Conservation (phyloP, 345 rosid species). For the Aurinia saxatilis region DNA sequence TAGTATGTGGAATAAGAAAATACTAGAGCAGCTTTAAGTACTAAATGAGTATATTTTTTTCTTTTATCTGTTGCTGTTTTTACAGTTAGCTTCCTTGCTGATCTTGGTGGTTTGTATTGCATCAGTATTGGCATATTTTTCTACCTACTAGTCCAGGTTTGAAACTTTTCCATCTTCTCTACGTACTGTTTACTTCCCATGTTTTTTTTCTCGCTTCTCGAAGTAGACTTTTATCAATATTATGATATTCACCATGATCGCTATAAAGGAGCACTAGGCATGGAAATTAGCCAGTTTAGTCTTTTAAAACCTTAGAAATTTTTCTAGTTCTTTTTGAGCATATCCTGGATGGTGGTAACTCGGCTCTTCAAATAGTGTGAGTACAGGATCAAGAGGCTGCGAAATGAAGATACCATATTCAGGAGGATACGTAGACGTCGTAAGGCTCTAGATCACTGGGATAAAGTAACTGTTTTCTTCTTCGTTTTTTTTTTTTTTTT, state of each 20-base stretch:
- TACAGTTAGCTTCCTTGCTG: slow-evolving; percentile 97
- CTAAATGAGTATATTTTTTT: background rate
- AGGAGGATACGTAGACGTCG: slow-evolving; percentile 54
- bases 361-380: slow-evolving; percentile 49
- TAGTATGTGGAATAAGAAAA: slow-evolving; percentile 1
- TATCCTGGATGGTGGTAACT: slow-evolving; percentile 15
- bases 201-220: background rate
- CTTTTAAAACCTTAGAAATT: background rate
- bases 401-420: slow-evolving; percentile 70
- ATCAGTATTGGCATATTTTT: slow-evolving; percentile 86
- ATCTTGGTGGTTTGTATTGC: slow-evolving; percentile 98
- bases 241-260: background rate
- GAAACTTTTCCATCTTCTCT: slow-evolving; percentile 16
- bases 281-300: background rate
- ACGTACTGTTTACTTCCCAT: background rate
- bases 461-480: slow-evolving; percentile 46
- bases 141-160: slow-evolving; percentile 85
- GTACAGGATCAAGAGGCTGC: slow-evolving; percentile 72
- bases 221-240: background rate
- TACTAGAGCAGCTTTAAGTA: slow-evolving; percentile 1
- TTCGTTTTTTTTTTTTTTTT: background rate
- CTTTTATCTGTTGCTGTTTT: slow-evolving; percentile 5
- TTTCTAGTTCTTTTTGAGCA: background rate
- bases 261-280: background rate
- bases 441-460: slow-evolving; percentile 86